Evolutionary conservation across 1,284 basidiomycete genomes (phyloP).

Genomic region (Leucoagaricus sp.): DNA sequence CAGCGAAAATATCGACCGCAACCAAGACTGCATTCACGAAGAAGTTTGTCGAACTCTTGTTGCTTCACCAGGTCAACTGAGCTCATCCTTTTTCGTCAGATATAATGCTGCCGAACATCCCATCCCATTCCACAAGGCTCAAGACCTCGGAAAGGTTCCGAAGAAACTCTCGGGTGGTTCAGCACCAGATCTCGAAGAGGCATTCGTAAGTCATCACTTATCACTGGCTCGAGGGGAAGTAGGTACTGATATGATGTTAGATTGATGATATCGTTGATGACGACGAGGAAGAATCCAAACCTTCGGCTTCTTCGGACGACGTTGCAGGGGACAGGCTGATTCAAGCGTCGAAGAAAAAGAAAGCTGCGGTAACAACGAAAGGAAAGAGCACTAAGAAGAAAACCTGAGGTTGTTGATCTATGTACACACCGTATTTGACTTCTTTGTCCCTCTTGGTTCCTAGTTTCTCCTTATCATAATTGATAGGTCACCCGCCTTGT

Average conservation of each 20-base stretch:
- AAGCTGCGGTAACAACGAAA: slow-evolving; percentile 24
- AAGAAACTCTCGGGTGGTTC: slow-evolving; percentile 77
- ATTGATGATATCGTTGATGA: slow-evolving; percentile 52
- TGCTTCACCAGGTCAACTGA: slow-evolving; percentile 2
- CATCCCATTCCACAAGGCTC: slow-evolving; percentile 87
- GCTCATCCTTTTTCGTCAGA: slow-evolving; percentile 38
- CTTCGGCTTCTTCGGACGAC: slow-evolving; percentile 40
- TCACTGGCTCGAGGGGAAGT: background rate
- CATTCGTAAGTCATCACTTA: slow-evolving; percentile 49
- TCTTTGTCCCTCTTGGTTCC: slow-evolving; percentile 1
- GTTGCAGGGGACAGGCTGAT: slow-evolving; percentile 52
- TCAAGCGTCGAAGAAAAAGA: slow-evolving; percentile 45
- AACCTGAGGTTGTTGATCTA: background rate
- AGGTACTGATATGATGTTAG: slow-evolving; percentile 26
- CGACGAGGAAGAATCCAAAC: slow-evolving; percentile 51
- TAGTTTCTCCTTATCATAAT: background rate
- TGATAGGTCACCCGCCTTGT: background rate
- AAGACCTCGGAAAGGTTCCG: slow-evolving; percentile 73
- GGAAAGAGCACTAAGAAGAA: slow-evolving; percentile 9
- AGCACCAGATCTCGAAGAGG: slow-evolving; percentile 89
- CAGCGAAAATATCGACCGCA: slow-evolving; percentile 81
- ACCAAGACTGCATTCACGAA: slow-evolving; percentile 87
- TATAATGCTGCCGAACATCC: slow-evolving; percentile 90
- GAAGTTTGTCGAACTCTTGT: slow-evolving; percentile 54
- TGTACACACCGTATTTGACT: background rate